Base-by-base conservation (phyloP, 768 basidiomycete genomes). In the Lactarius hengduanensis region DNA sequence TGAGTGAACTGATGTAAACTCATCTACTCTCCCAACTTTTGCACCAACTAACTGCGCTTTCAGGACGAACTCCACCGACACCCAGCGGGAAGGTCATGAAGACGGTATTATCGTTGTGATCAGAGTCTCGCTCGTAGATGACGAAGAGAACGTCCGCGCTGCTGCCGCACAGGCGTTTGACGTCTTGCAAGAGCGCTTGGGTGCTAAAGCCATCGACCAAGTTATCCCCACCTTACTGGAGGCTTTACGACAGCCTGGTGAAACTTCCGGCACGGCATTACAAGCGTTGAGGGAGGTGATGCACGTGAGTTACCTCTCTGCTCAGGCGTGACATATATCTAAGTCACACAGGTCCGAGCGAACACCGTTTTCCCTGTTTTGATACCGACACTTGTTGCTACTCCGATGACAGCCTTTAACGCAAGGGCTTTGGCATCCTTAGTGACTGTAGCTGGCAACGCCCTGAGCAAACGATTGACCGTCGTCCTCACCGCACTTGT, bases 291-390 rank as follows among this genome's bases (percentile, higher is more conserved):
- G 83, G 63, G 96, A 98, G 80, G 94, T 98, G 70, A 96, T 96
- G 92, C 87, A 84, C 70, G 94, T 94, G 76, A 75, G 90, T 79
- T 4, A 20, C 2, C 38, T 4, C 34, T 61, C 41, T 55, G 36
- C 2, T 9, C 56, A 13, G n/a, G 43, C 18, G 13, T 41, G 32
- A 55, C 28, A n/a, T 18, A 32, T 26, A 40, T 62, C 60, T 62
- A 71, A 62, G 28, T 43, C 38, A 62, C 43, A 56, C 74, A 95
- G 91, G 92, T 98, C 71, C 93, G 96, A 45, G 93, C 96, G 16
- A 83, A 89, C 47, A 94, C 92, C 11, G 95, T 98, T 45, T 98
- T 98, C 92, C 97, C 97, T 0, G 92, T 98, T 22, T 80, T 98
- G 63, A 93, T 99, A 65, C 97, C 96, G 0, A 96, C 95, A 1